Percentiles rank a stretch among this genome's conserved stretches.
phyloP scores from a whole-genome alignment of 768 basidiomycete genomes.

The Cubamyces sp. region DNA sequence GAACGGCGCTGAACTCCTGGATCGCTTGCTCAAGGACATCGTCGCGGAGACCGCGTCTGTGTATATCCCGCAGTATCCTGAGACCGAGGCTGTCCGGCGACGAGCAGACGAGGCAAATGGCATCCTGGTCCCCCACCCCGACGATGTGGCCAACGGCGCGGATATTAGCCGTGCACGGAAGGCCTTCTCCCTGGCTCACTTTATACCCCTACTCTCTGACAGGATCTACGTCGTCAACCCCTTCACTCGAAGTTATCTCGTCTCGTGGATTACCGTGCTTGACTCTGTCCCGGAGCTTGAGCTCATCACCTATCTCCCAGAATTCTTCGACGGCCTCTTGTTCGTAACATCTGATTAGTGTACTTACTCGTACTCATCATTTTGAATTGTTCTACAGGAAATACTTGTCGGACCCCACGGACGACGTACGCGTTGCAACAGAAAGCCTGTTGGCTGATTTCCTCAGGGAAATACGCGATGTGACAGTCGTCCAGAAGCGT shows the following conservation, averaged over 20 bases:
- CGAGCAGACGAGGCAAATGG: slow-evolving; percentile 40
- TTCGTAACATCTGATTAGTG: slow-evolving; percentile 43
- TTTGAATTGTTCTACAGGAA: slow-evolving; percentile 53
- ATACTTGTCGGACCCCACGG: slow-evolving; percentile 93
- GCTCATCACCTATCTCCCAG: slow-evolving; percentile 90
- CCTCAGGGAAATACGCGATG: slow-evolving; percentile 86
- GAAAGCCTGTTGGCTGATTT: slow-evolving; percentile 90
- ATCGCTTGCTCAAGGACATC: slow-evolving; percentile 96
- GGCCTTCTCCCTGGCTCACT: slow-evolving; percentile 92
- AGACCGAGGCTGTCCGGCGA: slow-evolving; percentile 67
- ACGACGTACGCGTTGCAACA: slow-evolving; percentile 90
- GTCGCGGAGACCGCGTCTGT: slow-evolving; percentile 96
- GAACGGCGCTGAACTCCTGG: slow-evolving; percentile 96
- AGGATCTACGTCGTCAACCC: slow-evolving; percentile 95
- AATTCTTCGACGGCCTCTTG: slow-evolving; percentile 94
- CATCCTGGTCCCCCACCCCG: slow-evolving; percentile 69
- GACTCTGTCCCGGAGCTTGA: slow-evolving; percentile 97
- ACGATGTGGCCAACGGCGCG: slow-evolving; percentile 46
- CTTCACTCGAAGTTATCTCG: slow-evolving; percentile 94
- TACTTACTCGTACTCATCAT: slow-evolving; percentile 18
- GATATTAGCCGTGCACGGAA: slow-evolving; percentile 53
- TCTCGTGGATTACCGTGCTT: slow-evolving; percentile 94
- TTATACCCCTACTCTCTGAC: slow-evolving; percentile 92
- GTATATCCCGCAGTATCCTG: slow-evolving; percentile 87
- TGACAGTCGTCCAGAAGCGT: slow-evolving; percentile 73